These are phyloP conservation scores for Sonneratia alba DNA, from an alignment of 345 rosid genomes.

Conservation along the genomic window DNA sequence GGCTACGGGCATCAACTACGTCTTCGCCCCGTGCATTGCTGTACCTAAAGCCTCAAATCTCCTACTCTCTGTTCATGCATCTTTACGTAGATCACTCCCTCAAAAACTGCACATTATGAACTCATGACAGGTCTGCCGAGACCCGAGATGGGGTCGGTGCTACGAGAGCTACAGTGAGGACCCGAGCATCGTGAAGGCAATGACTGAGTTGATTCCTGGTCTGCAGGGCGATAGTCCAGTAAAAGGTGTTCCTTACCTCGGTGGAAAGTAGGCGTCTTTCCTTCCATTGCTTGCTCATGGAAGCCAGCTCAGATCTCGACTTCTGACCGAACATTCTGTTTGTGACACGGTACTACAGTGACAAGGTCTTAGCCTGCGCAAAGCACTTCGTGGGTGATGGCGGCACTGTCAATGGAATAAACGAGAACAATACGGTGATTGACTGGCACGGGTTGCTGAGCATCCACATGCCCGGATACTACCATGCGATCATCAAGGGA, in stretches of 20 bases:
- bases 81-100: neutral
- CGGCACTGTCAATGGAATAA: slow-evolving; percentile 58
- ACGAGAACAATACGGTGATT: slow-evolving; percentile 49
- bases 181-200: too few species aligned
- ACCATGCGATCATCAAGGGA: slow-evolving; percentile 40
- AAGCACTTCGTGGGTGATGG: slow-evolving; percentile 87
- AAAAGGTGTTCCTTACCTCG: slow-evolving; percentile 50
- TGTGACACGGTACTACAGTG: slow-evolving; percentile 16
- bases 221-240: slow-evolving; percentile 57
- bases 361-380: slow-evolving; percentile 75
- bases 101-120: neutral
- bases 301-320: neutral
- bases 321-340: neutral
- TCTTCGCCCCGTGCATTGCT: slow-evolving; percentile 83
- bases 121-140: slow-evolving; percentile 50
- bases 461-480: slow-evolving; percentile 68
- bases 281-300: neutral
- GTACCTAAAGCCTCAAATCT: slow-evolving; percentile 17
- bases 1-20: slow-evolving; percentile 71
- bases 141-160: slow-evolving; percentile 65
- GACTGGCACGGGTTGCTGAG: slow-evolving; percentile 28
- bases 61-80: neutral
- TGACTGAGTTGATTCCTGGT: slow-evolving; percentile 59
- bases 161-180: slow-evolving; percentile 78
- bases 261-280: slow-evolving; percentile 43